Base-by-base conservation (phyloP, 306 rosid genomes). In the Cicer judaicum region DNA sequence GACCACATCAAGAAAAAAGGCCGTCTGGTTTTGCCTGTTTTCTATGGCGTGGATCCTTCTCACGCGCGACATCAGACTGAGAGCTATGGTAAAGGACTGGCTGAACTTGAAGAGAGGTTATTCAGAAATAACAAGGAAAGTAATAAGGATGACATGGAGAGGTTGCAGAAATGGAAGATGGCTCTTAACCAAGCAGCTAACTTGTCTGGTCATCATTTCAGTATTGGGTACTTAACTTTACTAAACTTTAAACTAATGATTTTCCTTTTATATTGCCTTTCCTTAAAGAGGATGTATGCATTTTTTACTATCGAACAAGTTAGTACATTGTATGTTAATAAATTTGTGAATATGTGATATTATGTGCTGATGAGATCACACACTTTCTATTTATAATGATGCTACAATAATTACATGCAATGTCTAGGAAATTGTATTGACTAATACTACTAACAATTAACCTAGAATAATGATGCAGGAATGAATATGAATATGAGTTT, bases 401-500 rank as follows among this genome's bases (percentile, higher is more conserved):
- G 24, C 24, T 21, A 1, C 24, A 21, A 21, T 21, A 21, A 21
- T 21, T 21, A 21, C 24, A 21, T 21, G 2, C 2, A 21, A 21
- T 21, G 2, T 24, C 3, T 24, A 24, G 29, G 29, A 24, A 24
- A 24, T 24, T 24, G 29, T 24, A 24, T 24, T 24, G 3, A 24
- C 29, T 24, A 24, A 24, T 2, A 24, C 29, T 24, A 24, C 29
- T 24, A 24, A 24, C 29, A 24, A 24, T 24, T 24, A 2, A 24
- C 29, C 29, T 24, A 2, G 3, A 4, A 24, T 24, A 24, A 24
- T 24, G 29, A 24, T 24, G 29, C 43, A 73, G 79, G 56, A 16
- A 40, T 56, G 70, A 40, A 66, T 57, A 11, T 57, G 75, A 66
- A n/a, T 7, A 50, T 3, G n/a, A 29, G 52, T 55, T 79, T 34